Percentiles rank a stretch among this genome's conserved stretches.
Conservation (phyloP, 139 green algal genomes). For the Closterium sp. region DNA sequence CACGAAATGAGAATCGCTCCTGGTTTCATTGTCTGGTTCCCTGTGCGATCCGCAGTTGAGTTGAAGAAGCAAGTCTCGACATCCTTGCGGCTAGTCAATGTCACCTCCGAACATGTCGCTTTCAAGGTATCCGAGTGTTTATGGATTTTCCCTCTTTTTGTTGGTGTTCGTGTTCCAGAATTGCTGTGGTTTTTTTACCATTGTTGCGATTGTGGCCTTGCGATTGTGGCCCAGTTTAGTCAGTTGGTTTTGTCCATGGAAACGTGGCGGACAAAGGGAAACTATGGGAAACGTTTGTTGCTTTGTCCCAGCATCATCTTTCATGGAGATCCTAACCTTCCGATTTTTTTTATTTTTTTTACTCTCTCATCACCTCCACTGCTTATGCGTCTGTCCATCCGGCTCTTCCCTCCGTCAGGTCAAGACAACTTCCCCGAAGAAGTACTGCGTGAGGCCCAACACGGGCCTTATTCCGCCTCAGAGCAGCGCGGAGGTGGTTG, state of each 20-base stretch:
- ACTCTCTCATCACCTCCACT: too few species aligned
- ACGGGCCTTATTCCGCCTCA: conserved; percentile 49
- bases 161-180: too few species aligned
- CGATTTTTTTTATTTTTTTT: neutral
- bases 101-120: conserved; percentile 3
- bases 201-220: too few species aligned
- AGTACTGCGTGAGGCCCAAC: conserved; percentile 81
- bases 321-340: neutral
- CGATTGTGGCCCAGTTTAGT: too few species aligned
- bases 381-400: neutral
- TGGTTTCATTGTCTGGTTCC: neutral
- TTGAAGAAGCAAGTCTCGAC: conserved; percentile 8
- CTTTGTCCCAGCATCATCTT: too few species aligned
- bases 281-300: too few species aligned
- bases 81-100: conserved; percentile 2
- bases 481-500: conserved; percentile 54
- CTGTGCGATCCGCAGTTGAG: neutral
- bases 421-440: conserved; percentile 82
- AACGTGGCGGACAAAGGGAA: too few species aligned
- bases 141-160: neutral
- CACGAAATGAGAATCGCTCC: too few species aligned
- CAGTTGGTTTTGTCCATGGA: too few species aligned
- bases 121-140: conserved; percentile 7
- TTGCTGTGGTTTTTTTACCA: too few species aligned
- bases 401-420: conserved; percentile 46